Evolutionary conservation across 352 stramenopile genomes (phyloP).

Genomic region (Phytophthora pinifolia): DNA sequence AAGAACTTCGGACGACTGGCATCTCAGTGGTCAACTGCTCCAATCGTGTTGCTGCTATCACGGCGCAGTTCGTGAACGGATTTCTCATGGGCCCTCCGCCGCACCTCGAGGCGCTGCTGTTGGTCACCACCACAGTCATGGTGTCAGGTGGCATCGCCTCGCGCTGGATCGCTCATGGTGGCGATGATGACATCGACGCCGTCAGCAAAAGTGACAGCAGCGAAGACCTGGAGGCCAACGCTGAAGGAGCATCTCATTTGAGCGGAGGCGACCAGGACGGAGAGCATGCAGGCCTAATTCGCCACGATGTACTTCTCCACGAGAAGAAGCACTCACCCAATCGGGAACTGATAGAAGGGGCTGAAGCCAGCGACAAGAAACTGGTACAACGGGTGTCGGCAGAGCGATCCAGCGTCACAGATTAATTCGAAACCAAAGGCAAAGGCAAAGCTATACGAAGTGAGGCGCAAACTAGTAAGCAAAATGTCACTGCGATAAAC

Average conservation of each 20-base stretch:
- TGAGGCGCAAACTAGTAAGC: too few relatives aligned
- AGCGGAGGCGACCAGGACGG: conserved; percentile 18
- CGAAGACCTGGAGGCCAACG: conserved; percentile 15
- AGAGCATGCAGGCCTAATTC: conserved; percentile 29
- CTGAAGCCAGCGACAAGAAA: conserved; percentile 13
- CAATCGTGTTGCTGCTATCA: conserved; percentile 87
- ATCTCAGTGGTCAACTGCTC: conserved; percentile 90
- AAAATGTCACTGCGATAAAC: too few relatives aligned
- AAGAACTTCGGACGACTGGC: conserved; percentile 85
- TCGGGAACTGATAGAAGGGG: conserved; percentile 4
- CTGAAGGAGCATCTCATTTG: conserved; percentile 9
- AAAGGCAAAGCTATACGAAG: too few relatives aligned
- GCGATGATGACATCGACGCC: conserved; percentile 32
- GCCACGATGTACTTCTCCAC: conserved; percentile 28
- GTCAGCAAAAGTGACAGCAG: conserved; percentile 21
- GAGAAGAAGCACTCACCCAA: conserved; percentile 26
- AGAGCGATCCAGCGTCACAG: conserved; percentile 11
- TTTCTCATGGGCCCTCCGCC: conserved; percentile 78
- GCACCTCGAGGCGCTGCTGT: conserved; percentile 74
- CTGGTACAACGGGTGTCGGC: conserved; percentile 15
- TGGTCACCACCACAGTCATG: conserved; percentile 80
- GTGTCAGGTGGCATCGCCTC: conserved; percentile 56
- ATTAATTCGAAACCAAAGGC: conserved; percentile 2
- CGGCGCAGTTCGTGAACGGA: conserved; percentile 91
- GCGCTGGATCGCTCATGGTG: conserved; percentile 36